Evolutionary conservation across 169 alveolate species (phyloP).

Genomic region (Plasmodium blacklocki): DNA sequence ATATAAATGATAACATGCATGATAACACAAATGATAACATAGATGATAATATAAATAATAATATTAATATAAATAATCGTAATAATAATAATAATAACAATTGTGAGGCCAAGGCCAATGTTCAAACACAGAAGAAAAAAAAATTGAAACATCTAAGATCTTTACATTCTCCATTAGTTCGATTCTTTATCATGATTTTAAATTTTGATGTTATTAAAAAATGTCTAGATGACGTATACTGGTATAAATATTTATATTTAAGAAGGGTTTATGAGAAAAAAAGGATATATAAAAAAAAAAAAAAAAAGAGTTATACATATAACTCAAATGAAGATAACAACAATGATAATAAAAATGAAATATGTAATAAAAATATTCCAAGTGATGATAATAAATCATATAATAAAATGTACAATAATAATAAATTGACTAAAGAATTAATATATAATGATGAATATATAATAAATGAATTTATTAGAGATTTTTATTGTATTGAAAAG

Average conservation of each 20-base stretch:
- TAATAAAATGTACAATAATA: too few relatives aligned
- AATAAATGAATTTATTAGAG: conserved; percentile 24
- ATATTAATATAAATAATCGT: neutral
- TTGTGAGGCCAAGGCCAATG: neutral
- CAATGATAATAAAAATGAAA: neutral
- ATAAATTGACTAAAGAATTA: neutral
- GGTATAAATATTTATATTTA: conserved; percentile 58
- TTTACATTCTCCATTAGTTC: conserved; percentile 61
- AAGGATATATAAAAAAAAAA: neutral
- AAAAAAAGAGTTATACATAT: neutral
- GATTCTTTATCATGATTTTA: conserved; percentile 66
- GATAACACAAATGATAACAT: neutral
- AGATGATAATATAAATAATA: neutral
- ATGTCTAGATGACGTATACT: conserved; percentile 49
- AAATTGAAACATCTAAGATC: conserved; percentile 38
- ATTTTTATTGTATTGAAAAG: conserved; percentile 44
- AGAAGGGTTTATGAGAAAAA: conserved; percentile 1
- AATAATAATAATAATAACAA: neutral
- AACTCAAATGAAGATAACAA: neutral
- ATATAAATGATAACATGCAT: neutral
- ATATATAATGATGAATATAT: neutral
- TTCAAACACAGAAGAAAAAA: neutral
- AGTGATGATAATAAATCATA: neutral
- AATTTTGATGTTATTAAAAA: conserved; percentile 52
- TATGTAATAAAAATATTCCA: neutral